Evolutionary conservation across 2,329 filamentous ascomycete species (phyloP).

Genomic region (Pyrenophora tritici-repentis): DNA sequence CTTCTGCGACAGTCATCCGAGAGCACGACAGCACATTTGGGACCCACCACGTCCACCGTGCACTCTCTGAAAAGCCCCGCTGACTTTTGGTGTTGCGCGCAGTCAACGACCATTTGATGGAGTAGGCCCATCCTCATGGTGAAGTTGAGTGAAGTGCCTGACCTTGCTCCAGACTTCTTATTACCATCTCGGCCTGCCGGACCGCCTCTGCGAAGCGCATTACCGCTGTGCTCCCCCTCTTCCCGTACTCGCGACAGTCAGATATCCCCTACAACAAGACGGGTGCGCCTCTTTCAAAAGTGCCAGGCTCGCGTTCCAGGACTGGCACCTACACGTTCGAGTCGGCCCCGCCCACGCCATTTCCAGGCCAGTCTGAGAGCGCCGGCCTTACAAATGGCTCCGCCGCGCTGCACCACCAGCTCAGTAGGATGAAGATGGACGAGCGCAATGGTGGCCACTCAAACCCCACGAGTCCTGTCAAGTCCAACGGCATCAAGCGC

Average conservation of each 20-base stretch:
- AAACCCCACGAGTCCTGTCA: constrained; percentile 33
- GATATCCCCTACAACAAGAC: constrained; percentile 97
- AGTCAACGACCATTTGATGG: constrained; percentile 95
- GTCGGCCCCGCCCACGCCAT: constrained; percentile 85
- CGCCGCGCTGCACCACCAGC: constrained; percentile 71
- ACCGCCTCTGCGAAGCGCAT: constrained; percentile 89
- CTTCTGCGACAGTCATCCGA: background rate
- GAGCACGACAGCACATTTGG: no score
- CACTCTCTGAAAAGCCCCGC: constrained; percentile 13
- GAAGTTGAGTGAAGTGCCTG: constrained; percentile 32
- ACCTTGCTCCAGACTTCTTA: constrained; percentile 65
- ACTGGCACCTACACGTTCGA: constrained; percentile 79
- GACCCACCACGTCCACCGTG: constrained; percentile 1
- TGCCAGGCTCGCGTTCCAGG: constrained; percentile 47
- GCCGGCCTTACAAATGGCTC: constrained; percentile 69
- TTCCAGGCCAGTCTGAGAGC: constrained; percentile 71
- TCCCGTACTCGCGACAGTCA: constrained; percentile 95
- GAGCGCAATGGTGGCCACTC: constrained; percentile 55
- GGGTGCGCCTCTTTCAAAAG: constrained; percentile 82
- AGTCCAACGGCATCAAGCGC: constrained; percentile 33
- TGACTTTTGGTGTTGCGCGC: constrained; percentile 20
- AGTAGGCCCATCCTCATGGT: constrained; percentile 52
- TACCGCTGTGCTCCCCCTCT: constrained; percentile 90
- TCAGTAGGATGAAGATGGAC: constrained; percentile 69
- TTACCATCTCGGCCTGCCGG: constrained; percentile 98